Percentiles rank a stretch among this genome's conserved stretches.
phyloP scores from a whole-genome alignment of 1,139 yeast species.

The Magnusiomyces ingens region DNA sequence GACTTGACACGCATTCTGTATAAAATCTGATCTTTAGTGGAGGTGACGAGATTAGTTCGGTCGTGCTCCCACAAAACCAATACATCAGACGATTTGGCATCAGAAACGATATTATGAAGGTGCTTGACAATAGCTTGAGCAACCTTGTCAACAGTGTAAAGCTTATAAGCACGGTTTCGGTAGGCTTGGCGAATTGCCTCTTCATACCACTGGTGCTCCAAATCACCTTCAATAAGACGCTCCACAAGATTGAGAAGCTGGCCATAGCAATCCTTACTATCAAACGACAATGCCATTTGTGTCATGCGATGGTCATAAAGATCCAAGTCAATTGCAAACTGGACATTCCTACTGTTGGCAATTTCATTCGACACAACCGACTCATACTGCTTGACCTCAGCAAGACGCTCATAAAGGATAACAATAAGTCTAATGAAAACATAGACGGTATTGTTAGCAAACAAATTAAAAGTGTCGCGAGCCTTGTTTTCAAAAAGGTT shows the following conservation, averaged over 20 bases:
- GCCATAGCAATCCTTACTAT: conserved; percentile 64
- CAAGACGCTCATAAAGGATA: conserved; percentile 71
- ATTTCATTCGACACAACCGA: conserved; percentile 67
- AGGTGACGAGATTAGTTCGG: conserved; percentile 46
- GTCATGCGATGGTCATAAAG: conserved; percentile 74
- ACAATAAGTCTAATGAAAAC: conserved; percentile 84
- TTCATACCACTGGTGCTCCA: conserved; percentile 94
- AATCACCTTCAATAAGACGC: conserved; percentile 77
- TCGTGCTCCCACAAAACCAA: conserved; percentile 77
- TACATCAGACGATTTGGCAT: conserved; percentile 76
- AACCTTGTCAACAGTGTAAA: conserved; percentile 90
- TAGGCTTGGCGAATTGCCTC: conserved; percentile 93
- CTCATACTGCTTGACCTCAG: conserved; percentile 66
- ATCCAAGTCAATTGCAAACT: conserved; percentile 84
- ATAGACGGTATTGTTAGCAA: conserved; percentile 86
- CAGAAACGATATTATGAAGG: conserved; percentile 72
- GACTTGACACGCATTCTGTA: conserved; percentile 85
- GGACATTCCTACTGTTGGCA: conserved; percentile 50
- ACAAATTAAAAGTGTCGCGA: conserved; percentile 55
- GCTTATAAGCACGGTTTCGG: conserved; percentile 84
- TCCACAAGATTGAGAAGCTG: conserved; percentile 71
- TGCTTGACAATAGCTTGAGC: conserved; percentile 87
- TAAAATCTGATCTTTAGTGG: conserved; percentile 80
- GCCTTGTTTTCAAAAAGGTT: conserved; percentile 15
- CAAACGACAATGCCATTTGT: conserved; percentile 70